Conservation (phyloP, 306 rosid species). For the Vigna reflexopilosa region DNA sequence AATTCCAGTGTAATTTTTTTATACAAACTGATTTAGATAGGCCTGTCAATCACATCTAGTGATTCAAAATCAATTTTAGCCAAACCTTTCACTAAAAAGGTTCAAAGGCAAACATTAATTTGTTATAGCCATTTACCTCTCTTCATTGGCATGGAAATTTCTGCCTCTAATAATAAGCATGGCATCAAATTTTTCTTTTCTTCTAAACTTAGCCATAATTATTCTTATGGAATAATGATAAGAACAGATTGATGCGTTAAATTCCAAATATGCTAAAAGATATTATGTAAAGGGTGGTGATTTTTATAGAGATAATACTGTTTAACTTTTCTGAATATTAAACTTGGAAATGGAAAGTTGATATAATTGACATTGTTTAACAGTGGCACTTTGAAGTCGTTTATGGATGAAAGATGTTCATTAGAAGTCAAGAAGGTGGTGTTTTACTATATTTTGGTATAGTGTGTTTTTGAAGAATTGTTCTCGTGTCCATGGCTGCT, state of each 20-base stretch:
- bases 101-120: neutral
- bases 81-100: neutral
- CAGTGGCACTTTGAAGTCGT: constrained; percentile 46
- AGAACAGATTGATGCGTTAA: constrained; percentile 4
- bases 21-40: neutral
- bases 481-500: constrained; percentile 74
- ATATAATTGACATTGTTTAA: constrained; percentile 38
- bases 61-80: neutral
- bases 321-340: constrained; percentile 27
- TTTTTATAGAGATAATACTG: constrained; percentile 30
- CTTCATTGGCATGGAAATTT: constrained; percentile 3
- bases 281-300: neutral
- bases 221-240: neutral
- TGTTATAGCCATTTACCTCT: constrained; percentile 25
- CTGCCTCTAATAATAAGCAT: neutral
- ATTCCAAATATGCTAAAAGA: neutral
- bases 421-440: constrained; percentile 39
- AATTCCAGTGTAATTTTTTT: neutral
- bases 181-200: neutral
- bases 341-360: constrained; percentile 33
- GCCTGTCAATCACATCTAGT: neutral
- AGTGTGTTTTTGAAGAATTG: constrained; percentile 41
- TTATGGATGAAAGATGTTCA: constrained; percentile 36
- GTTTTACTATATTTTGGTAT: constrained; percentile 42
- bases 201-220: neutral